Conservation (phyloP, 371 early-diverging fungal species). For the Syncephalastrum racemosum region DNA sequence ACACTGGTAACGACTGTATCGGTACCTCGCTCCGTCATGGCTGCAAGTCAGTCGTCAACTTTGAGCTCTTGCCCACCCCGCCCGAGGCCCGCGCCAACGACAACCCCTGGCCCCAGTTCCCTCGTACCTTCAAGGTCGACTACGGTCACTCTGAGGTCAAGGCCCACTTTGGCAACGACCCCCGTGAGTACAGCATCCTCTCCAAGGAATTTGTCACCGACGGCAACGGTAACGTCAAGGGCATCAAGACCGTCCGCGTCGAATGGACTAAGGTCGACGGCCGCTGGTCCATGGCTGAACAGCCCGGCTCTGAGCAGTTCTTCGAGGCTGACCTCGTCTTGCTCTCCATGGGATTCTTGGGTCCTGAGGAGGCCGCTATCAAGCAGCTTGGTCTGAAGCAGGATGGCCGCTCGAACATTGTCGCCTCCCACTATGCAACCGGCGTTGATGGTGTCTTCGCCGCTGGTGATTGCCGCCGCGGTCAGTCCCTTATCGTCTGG, state of each 20-base stretch:
- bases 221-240: slow-evolving; percentile 79
- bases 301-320: slow-evolving; percentile 80
- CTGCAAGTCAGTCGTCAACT: slow-evolving; percentile 89
- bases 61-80: slow-evolving; percentile 94
- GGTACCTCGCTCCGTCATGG: slow-evolving; percentile 93
- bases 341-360: slow-evolving; percentile 96
- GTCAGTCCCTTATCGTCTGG: slow-evolving; percentile 95
- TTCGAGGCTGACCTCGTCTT: slow-evolving; percentile 89
- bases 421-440: slow-evolving; percentile 45
- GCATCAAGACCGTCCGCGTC: slow-evolving; percentile 92
- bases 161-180: slow-evolving; percentile 87
- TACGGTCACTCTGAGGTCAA: slow-evolving; percentile 94
- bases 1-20: slow-evolving; percentile 96
- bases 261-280: slow-evolving; percentile 90
- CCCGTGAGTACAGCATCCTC: slow-evolving; percentile 90
- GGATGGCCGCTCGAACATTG: slow-evolving; percentile 73
- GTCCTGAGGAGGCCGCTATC: slow-evolving; percentile 87
- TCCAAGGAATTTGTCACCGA: slow-evolving; percentile 92
- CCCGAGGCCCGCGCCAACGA: slow-evolving; percentile 77
- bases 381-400: slow-evolving; percentile 78
- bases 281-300: slow-evolving; percentile 88
- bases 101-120: slow-evolving; percentile 98
- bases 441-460: slow-evolving; percentile 86
- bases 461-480: slow-evolving; percentile 96
- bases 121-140: slow-evolving; percentile 91